Percentiles rank a stretch among this genome's conserved stretches.
These are phyloP conservation scores for Thelephora ganbajun DNA, from an alignment of 768 basidiomycete genomes.

Conservation along the genomic window DNA sequence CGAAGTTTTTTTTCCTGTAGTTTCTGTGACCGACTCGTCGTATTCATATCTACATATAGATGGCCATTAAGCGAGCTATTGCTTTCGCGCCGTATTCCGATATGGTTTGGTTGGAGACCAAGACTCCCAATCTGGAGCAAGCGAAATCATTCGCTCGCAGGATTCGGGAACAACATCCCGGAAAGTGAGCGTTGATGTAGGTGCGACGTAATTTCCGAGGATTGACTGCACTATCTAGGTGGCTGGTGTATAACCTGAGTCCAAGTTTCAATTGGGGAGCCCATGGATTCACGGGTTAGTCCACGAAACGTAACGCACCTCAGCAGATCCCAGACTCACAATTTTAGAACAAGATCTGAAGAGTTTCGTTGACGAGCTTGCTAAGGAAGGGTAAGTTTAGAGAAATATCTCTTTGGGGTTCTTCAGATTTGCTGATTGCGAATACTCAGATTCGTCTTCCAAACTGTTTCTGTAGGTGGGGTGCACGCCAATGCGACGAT, in stretches of 20 bases:
- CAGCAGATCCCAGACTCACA: background rate
- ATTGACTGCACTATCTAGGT: conserved; percentile 26
- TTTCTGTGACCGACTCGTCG: background rate
- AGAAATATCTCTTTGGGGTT: background rate
- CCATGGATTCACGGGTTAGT: conserved; percentile 59
- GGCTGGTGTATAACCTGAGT: conserved; percentile 88
- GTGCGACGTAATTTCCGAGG: background rate
- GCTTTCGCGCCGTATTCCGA: conserved; percentile 81
- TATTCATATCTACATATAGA: conserved; percentile 18
- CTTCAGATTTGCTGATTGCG: conserved; percentile 2
- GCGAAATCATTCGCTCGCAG: conserved; percentile 66
- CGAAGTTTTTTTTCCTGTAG: conserved; percentile 24
- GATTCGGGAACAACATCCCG: conserved; percentile 59
- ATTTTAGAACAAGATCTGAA: conserved; percentile 56
- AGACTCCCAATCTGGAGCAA: conserved; percentile 69
- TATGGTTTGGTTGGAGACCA: conserved; percentile 88
- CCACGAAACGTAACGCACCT: background rate
- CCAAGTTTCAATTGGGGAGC: conserved; percentile 91
- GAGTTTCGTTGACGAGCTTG: conserved; percentile 82
- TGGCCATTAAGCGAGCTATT: conserved; percentile 69
- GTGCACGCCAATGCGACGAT: conserved; percentile 72
- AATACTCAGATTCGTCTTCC: conserved; percentile 62
- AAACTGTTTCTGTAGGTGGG: conserved; percentile 83
- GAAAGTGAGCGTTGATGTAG: conserved; percentile 34
- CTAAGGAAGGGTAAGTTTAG: conserved; percentile 58